Conservation (phyloP, 2,329 filamentous ascomycete genomes). For the Penicillium decumbens region DNA sequence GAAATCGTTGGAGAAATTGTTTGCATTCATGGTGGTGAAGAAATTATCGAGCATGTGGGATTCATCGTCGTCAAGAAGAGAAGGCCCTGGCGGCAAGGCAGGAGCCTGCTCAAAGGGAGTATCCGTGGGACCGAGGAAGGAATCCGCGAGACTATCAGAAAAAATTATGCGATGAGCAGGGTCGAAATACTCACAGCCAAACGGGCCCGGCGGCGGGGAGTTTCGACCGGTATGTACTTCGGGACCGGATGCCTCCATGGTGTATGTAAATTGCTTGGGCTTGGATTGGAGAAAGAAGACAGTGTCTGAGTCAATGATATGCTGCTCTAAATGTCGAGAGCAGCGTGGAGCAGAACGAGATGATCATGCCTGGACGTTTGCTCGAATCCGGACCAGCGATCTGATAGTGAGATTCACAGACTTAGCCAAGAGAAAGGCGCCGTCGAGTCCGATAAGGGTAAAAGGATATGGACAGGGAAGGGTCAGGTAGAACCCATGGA, state of each 20-base stretch:
- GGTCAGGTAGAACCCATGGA: background rate
- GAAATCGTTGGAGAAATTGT: slow-evolving; percentile 37
- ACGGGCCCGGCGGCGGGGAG: slow-evolving; percentile 55
- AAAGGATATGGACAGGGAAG: background rate
- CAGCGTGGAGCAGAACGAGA: slow-evolving; percentile 18
- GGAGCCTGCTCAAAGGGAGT: slow-evolving; percentile 49
- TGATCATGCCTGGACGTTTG: slow-evolving; percentile 29
- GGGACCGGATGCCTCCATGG: slow-evolving; percentile 33
- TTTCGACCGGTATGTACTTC: slow-evolving; percentile 40
- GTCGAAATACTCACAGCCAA: slow-evolving; percentile 59
- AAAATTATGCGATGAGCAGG: background rate
- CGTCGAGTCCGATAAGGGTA: background rate
- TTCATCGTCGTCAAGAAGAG: slow-evolving; percentile 58
- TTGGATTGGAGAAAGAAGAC: background rate
- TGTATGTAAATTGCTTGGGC: slow-evolving; percentile 2
- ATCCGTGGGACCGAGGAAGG: slow-evolving; percentile 34
- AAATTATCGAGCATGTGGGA: slow-evolving; percentile 53
- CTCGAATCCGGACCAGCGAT: background rate
- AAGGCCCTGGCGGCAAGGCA: slow-evolving; percentile 59
- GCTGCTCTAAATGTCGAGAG: slow-evolving; percentile 24
- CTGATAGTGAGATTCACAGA: slow-evolving; percentile 11
- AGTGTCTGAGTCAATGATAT: slow-evolving; percentile 9
- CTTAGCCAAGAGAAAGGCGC: background rate
- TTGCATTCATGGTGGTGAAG: slow-evolving; percentile 41
- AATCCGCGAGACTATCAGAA: slow-evolving; percentile 23